These are phyloP conservation scores for Vicia villosa DNA, from an alignment of 306 rosid genomes.

Conservation along the genomic window DNA sequence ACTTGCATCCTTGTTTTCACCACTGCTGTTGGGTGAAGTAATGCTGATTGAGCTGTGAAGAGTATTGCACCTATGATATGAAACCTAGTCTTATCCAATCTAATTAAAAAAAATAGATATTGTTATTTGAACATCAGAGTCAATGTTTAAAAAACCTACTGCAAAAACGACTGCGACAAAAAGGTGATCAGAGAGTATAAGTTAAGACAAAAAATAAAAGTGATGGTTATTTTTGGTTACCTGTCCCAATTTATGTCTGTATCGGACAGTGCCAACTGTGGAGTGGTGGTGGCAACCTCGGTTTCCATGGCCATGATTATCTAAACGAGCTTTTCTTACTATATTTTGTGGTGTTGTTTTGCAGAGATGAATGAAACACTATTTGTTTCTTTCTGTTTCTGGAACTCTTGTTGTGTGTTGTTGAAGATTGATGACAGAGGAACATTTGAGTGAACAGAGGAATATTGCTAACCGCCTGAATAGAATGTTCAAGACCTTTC, in stretches of 20 bases:
- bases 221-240: constrained; percentile 21
- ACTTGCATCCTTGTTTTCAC: constrained; percentile 92
- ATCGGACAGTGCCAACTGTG: constrained; percentile 63
- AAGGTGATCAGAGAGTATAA: no score
- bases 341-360: not conserved
- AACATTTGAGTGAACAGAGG: not conserved
- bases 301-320: constrained; percentile 49
- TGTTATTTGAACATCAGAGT: no score
- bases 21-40: constrained; percentile 78
- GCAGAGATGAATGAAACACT: not conserved
- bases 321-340: not conserved
- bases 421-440: not conserved
- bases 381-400: not conserved
- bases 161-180: no score
- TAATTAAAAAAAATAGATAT: constrained; percentile 6
- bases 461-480: not conserved
- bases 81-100: constrained; percentile 86
- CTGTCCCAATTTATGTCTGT: constrained; percentile 88
- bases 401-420: not conserved
- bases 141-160: no score
- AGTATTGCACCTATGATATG: constrained; percentile 75
- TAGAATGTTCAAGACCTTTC: not conserved
- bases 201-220: not conserved
- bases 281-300: constrained; percentile 45
- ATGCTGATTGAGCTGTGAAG: constrained; percentile 71